Evolutionary conservation across 768 basidiomycete species (phyloP).

Genomic region (Naganishia randhawae): DNA sequence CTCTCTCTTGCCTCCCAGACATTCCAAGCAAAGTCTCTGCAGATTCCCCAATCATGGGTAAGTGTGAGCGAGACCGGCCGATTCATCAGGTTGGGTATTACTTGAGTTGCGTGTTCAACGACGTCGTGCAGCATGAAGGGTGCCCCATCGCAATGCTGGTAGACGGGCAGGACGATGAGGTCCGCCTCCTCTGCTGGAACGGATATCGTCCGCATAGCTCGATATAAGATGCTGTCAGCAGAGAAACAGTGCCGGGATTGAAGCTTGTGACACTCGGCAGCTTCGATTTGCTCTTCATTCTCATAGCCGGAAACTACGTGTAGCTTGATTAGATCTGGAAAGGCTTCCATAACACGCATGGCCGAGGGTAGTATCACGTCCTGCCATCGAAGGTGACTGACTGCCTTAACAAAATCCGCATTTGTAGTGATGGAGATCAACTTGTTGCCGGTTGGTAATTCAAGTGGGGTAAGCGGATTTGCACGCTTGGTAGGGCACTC

Average conservation of each 20-base stretch:
- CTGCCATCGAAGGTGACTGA: slow-evolving; percentile 38
- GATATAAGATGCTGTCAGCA: slow-evolving; percentile 47
- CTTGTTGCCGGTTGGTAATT: slow-evolving; percentile 22
- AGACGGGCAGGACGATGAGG: slow-evolving; percentile 45
- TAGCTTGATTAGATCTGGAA: slow-evolving; percentile 43
- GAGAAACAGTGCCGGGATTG: slow-evolving; percentile 47
- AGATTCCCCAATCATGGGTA: slow-evolving; percentile 52
- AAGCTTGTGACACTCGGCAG: slow-evolving; percentile 41
- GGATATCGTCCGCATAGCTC: slow-evolving; percentile 41
- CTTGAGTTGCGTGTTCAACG: slow-evolving; percentile 35
- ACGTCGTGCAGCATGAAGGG: slow-evolving; percentile 41
- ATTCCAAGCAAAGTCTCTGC: slow-evolving; percentile 47
- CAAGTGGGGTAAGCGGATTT: slow-evolving; percentile 37
- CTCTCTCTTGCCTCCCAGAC: slow-evolving; percentile 44
- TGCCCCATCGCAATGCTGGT: slow-evolving; percentile 44
- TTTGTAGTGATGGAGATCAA: slow-evolving; percentile 25
- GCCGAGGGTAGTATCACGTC: slow-evolving; percentile 46
- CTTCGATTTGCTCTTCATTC: slow-evolving; percentile 40
- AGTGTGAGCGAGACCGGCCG: slow-evolving; percentile 40
- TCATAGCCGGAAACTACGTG: slow-evolving; percentile 45
- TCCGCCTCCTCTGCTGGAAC: slow-evolving; percentile 49
- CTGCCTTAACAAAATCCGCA: slow-evolving; percentile 29
- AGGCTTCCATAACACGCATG: slow-evolving; percentile 34
- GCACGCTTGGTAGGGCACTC: slow-evolving; percentile 40
- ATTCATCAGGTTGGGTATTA: slow-evolving; percentile 37